phyloP scores from a whole-genome alignment of 2,329 filamentous ascomycete genomes.

The Xylariaceae sp. region DNA sequence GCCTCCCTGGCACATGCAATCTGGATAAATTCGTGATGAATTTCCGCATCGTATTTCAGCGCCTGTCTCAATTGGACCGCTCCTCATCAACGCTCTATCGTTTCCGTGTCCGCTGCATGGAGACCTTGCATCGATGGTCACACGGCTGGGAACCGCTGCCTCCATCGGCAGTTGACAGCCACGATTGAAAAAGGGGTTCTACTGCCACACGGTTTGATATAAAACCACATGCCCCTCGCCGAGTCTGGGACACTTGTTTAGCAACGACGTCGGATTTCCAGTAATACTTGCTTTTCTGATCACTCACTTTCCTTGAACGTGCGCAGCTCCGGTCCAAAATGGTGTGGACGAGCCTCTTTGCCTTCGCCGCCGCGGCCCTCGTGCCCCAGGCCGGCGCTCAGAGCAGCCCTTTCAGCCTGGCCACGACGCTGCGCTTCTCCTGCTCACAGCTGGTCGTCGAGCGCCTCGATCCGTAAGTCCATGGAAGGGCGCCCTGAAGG shows the following conservation, averaged over 20 bases:
- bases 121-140: conserved; percentile 5
- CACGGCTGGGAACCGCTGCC: conserved; percentile 1
- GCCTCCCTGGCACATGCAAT: conserved; percentile 8
- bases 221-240: too few species aligned
- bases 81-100: background rate
- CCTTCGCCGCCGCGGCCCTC: conserved; percentile 15
- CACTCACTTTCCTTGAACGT: too few species aligned
- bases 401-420: too few species aligned
- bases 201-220: too few species aligned
- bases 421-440: conserved; percentile 22
- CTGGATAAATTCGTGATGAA: conserved; percentile 11
- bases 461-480: conserved; percentile 21
- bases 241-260: too few species aligned
- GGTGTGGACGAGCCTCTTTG: too few species aligned
- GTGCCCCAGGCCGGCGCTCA: conserved; percentile 15
- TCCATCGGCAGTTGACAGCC: conserved; percentile 9
- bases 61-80: conserved; percentile 6
- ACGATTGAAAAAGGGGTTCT: conserved; percentile 4
- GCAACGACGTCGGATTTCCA: too few species aligned
- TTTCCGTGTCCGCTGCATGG: conserved; percentile 1
- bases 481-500: background rate
- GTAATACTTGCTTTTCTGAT: too few species aligned
- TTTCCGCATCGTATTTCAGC: conserved; percentile 5
- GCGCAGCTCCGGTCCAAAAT: too few species aligned
- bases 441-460: conserved; percentile 24